Conservation (phyloP, 2,329 filamentous ascomycete genomes). For the Geoglossum cookeanum region DNA sequence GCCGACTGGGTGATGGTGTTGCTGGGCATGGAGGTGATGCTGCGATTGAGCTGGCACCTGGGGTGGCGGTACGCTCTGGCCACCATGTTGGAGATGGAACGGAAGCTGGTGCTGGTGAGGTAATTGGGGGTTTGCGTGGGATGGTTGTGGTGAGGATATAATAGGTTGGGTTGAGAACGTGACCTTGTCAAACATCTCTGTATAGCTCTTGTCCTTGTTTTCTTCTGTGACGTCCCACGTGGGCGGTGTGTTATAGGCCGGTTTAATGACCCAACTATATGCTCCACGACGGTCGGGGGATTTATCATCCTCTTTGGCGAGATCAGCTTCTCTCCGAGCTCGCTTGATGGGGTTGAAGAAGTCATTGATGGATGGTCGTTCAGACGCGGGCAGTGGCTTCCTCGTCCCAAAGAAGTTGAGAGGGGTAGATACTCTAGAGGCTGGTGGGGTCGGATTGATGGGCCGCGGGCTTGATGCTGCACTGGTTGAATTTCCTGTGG, state of each 20-base stretch:
- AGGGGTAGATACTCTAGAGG: constrained; percentile 28
- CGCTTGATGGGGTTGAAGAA: constrained; percentile 48
- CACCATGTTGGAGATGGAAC: constrained; percentile 59
- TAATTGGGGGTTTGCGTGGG: constrained; percentile 51
- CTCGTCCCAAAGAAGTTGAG: constrained; percentile 45
- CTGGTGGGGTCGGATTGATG: constrained; percentile 30
- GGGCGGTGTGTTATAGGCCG: constrained; percentile 65
- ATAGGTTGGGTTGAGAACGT: constrained; percentile 34
- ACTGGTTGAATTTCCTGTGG: constrained; percentile 37
- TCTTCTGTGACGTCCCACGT: constrained; percentile 61
- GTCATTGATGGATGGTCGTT: constrained; percentile 33
- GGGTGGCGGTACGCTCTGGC: constrained; percentile 45
- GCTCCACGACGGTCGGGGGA: constrained; percentile 45
- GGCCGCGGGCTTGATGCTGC: constrained; percentile 54
- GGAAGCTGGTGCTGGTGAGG: constrained; percentile 73
- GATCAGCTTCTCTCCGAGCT: constrained; percentile 43
- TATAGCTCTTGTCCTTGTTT: constrained; percentile 59
- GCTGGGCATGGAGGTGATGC: constrained; percentile 47
- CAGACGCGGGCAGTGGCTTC: constrained; percentile 44
- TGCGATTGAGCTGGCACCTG: constrained; percentile 56
- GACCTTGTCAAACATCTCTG: constrained; percentile 58
- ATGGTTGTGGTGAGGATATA: constrained; percentile 47
- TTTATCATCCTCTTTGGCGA: constrained; percentile 41
- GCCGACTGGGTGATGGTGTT: constrained; percentile 44
- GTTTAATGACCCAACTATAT: constrained; percentile 34